phyloP scores from a whole-genome alignment of 371 early-diverging fungal species.

The Mortierella sp. region DNA sequence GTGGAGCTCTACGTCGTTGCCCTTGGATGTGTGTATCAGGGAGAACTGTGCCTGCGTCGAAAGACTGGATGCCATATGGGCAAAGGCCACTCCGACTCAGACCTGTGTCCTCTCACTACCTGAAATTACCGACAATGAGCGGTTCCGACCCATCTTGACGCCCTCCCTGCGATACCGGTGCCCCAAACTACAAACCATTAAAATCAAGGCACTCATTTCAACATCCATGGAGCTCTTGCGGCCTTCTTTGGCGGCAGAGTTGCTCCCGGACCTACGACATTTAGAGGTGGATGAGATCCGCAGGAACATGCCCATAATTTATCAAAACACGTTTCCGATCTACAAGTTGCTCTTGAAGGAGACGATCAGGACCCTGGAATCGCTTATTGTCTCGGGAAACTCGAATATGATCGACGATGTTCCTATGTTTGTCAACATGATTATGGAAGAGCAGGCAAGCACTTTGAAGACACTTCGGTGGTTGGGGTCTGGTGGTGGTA shows the following conservation, averaged over 20 bases:
- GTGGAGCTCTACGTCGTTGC: background rate
- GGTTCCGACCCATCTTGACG: background rate
- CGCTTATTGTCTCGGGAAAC: background rate
- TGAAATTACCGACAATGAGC: background rate
- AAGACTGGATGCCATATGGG: background rate
- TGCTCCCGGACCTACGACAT: background rate
- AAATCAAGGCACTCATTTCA: background rate
- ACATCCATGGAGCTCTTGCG: background rate
- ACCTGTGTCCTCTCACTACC: background rate
- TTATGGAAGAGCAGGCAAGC: background rate
- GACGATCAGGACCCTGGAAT: background rate
- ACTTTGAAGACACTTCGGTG: background rate
- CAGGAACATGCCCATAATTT: background rate
- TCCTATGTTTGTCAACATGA: background rate
- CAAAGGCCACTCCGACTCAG: background rate
- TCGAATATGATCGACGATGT: background rate
- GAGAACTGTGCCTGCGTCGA: background rate
- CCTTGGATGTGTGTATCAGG: background rate
- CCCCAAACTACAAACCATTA: background rate
- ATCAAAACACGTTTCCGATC: background rate
- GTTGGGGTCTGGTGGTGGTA: background rate
- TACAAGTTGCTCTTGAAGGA: background rate
- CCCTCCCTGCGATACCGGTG: background rate
- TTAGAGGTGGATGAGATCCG: background rate
- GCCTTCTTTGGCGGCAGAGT: background rate